Conservation (phyloP, 2,329 filamentous ascomycete genomes). For the Septoria linicola region DNA sequence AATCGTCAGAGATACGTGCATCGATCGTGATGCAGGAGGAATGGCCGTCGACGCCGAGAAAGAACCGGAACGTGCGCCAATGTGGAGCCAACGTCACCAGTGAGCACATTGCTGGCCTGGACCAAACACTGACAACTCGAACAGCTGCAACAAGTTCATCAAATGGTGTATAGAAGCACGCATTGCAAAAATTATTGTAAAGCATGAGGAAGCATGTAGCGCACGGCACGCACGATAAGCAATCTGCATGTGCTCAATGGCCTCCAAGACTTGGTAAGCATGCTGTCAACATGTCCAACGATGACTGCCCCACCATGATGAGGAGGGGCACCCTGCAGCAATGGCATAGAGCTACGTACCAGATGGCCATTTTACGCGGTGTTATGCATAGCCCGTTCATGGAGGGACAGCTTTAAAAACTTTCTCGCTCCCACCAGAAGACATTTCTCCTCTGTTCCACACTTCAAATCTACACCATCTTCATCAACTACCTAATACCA, state of each 20-base stretch:
- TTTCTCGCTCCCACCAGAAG: conserved; percentile 7
- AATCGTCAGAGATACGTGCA: neutral
- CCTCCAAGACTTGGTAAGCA: conserved; percentile 5
- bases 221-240: neutral
- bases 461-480: neutral
- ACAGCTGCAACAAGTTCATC: too few species aligned
- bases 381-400: conserved; percentile 11
- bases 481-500: neutral
- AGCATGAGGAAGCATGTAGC: neutral
- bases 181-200: neutral
- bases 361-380: conserved; percentile 10
- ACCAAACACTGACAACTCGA: neutral
- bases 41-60: conserved; percentile 5
- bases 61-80: conserved; percentile 1
- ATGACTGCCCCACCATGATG: conserved; percentile 16
- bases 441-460: conserved; percentile 7
- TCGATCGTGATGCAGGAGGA: conserved; percentile 6
- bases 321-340: conserved; percentile 16
- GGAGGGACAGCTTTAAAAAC: conserved; percentile 17
- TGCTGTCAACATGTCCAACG: conserved; percentile 6
- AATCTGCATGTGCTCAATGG: neutral
- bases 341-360: conserved; percentile 19
- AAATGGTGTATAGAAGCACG: neutral
- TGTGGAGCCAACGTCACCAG: neutral
- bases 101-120: conserved; percentile 3